Evolutionary conservation across 192 early-diverging fungal species (phyloP).

Genomic region (Mortierella alpina): DNA sequence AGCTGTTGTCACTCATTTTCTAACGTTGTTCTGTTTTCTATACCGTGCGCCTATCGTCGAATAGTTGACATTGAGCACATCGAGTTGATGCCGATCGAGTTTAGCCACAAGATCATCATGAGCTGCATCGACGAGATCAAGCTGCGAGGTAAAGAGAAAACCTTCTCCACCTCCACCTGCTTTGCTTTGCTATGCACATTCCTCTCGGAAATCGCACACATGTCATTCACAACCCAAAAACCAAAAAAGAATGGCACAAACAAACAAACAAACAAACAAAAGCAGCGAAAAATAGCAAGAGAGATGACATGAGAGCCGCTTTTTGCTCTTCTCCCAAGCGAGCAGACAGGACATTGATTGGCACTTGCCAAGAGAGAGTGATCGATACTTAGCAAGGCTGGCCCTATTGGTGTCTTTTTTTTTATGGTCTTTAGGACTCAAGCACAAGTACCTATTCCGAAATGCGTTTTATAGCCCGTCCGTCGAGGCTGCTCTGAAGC

Average conservation of each 20-base stretch:
- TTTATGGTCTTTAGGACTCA: conserved; percentile 21
- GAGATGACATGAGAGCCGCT: too few species aligned
- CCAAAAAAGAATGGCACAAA: too few species aligned
- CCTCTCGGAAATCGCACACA: too few species aligned
- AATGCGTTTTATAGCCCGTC: conserved; percentile 48
- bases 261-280: too few species aligned
- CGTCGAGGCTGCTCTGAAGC: conserved; percentile 19
- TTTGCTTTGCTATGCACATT: too few species aligned
- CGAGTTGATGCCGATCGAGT: conserved; percentile 45
- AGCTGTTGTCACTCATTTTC: not conserved
- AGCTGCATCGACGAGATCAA: conserved; percentile 48
- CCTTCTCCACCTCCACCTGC: too few species aligned
- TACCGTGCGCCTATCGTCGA: not conserved
- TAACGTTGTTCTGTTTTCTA: not conserved
- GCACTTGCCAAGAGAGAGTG: too few species aligned
- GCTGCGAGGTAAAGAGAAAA: conserved; percentile 25
- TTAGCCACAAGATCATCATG: conserved; percentile 41
- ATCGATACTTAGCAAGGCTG: conserved; percentile 3
- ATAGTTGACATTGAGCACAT: conserved; percentile 36
- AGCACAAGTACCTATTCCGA: conserved; percentile 38
- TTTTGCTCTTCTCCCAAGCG: too few species aligned
- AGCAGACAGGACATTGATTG: too few species aligned
- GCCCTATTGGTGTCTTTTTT: not conserved
- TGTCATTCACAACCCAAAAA: too few species aligned
- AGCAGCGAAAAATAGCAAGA: too few species aligned